phyloP scores from a whole-genome alignment of 371 early-diverging fungal species.

The Apophysomyces elegans region DNA sequence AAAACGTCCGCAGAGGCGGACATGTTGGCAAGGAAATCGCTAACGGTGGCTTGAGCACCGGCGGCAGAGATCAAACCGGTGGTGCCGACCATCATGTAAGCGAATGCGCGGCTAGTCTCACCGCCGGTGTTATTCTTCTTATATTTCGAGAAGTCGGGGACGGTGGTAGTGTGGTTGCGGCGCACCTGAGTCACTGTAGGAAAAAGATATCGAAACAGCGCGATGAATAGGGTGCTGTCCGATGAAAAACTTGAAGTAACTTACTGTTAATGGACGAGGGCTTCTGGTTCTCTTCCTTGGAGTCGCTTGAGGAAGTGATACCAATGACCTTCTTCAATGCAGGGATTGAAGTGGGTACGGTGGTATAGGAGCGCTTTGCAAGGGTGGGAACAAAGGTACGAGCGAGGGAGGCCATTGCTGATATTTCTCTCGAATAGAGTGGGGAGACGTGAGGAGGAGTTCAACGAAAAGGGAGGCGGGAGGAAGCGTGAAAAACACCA shows the following conservation, averaged over 20 bases:
- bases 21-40: constrained; percentile 89
- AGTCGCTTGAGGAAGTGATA: constrained; percentile 31
- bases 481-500: constrained; percentile 9
- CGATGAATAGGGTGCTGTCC: constrained; percentile 25
- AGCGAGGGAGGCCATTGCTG: constrained; percentile 52
- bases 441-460: constrained; percentile 19
- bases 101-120: constrained; percentile 76
- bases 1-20: constrained; percentile 96
- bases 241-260: neutral
- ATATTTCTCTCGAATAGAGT: constrained; percentile 21
- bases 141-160: constrained; percentile 73
- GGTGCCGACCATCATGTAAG: constrained; percentile 95
- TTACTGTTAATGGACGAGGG: constrained; percentile 35
- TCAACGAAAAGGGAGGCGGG: constrained; percentile 8
- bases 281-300: constrained; percentile 47
- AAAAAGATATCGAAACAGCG: no score
- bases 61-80: constrained; percentile 85
- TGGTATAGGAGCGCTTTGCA: constrained; percentile 49
- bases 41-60: constrained; percentile 91
- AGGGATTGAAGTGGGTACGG: constrained; percentile 48
- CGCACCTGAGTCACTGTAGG: constrained; percentile 47
- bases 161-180: constrained; percentile 60
- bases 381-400: constrained; percentile 53
- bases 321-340: constrained; percentile 47
- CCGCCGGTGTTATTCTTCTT: constrained; percentile 63